Evolutionary conservation across 2,329 filamentous ascomycete species (phyloP).

Genomic region (Diaporthe humulicola): DNA sequence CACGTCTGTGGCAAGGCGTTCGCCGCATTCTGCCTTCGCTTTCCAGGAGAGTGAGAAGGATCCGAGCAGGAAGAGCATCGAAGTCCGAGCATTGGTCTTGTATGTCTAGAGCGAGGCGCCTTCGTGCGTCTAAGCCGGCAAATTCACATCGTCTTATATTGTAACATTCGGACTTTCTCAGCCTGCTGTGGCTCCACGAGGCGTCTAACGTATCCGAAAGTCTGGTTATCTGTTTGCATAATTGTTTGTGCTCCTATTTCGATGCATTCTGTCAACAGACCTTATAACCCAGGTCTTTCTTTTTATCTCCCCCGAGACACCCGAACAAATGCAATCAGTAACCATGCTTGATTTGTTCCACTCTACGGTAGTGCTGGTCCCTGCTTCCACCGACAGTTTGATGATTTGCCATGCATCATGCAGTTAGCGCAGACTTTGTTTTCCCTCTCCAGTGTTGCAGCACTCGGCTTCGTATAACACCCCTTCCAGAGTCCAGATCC

Average conservation of each 20-base stretch:
- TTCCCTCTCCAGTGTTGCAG: background rate
- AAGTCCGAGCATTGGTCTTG: slow-evolving; percentile 37
- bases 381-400: background rate
- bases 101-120: background rate
- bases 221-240: background rate
- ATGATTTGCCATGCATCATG: background rate
- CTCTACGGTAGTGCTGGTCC: background rate
- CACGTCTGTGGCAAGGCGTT: slow-evolving; percentile 48
- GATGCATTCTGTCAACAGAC: background rate
- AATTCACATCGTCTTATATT: background rate
- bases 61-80: slow-evolving; percentile 36
- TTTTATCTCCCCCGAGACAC: background rate
- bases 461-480: background rate
- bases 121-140: no score
- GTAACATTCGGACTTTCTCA: background rate
- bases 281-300: background rate
- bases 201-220: no score
- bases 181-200: background rate
- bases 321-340: background rate
- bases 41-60: slow-evolving; percentile 52
- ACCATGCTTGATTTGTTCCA: background rate
- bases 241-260: background rate
- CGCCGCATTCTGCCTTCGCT: slow-evolving; percentile 45
- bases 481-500: background rate
- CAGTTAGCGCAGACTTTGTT: background rate